Conservation (phyloP, 495 filamentous ascomycete genomes). For the Corynascus novoguineensis region DNA sequence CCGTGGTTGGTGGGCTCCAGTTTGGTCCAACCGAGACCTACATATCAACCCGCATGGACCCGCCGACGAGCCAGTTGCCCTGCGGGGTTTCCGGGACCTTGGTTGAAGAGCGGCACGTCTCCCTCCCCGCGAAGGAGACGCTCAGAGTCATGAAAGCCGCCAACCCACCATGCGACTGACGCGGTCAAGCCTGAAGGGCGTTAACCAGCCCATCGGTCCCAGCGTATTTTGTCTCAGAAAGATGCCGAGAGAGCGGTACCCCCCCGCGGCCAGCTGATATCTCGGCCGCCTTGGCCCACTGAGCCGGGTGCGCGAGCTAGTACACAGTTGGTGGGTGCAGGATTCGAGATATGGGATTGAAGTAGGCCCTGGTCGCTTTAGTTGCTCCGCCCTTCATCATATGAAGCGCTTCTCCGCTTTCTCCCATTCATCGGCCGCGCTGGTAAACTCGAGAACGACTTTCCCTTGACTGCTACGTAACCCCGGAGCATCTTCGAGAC, state of each 20-base stretch:
- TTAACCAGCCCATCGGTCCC: not conserved
- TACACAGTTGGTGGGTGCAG: not conserved
- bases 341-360: conserved; percentile 3
- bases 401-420: not conserved
- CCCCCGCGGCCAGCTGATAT: not conserved
- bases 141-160: conserved; percentile 3
- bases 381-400: not conserved
- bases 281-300: not conserved
- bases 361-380: conserved; percentile 2
- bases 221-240: not conserved
- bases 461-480: not conserved
- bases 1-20: not conserved
- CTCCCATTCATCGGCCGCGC: not conserved
- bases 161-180: not conserved
- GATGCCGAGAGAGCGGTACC: not conserved
- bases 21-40: not conserved
- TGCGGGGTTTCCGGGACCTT: conserved; percentile 1
- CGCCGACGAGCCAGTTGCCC: not conserved
- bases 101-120: not conserved
- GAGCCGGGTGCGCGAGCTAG: not conserved
- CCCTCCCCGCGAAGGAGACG: not conserved
- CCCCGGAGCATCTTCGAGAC: not conserved
- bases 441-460: not conserved
- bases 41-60: not conserved
- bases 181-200: not conserved